phyloP scores from a whole-genome alignment of 805 yeast genomes.

The Starmerella floris region DNA sequence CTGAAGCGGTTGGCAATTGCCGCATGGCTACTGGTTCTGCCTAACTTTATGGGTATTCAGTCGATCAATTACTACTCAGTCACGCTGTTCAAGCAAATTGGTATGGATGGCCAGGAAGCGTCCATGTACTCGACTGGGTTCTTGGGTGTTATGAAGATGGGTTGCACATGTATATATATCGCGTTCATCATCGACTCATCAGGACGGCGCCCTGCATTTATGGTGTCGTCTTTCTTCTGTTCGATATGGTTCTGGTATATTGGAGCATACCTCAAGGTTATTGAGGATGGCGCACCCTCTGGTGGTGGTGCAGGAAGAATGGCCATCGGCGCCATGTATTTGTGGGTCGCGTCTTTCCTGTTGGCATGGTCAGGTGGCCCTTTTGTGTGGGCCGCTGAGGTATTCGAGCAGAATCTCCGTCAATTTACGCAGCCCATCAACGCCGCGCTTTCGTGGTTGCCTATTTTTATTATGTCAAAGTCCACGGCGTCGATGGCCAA shows the following conservation, averaged over 20 bases:
- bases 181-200: conserved; percentile 7
- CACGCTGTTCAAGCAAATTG: conserved; percentile 9
- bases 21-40: conserved; percentile 6
- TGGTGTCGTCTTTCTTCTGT: conserved; percentile 7
- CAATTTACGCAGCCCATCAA: conserved; percentile 8
- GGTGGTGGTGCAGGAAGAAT: conserved; percentile 6
- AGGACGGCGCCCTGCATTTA: conserved; percentile 7
- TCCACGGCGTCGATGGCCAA: conserved; percentile 7
- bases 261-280: conserved; percentile 8
- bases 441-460: conserved; percentile 9
- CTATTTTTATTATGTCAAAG: conserved; percentile 11
- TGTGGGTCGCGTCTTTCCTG: conserved; percentile 10
- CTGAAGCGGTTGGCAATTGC: conserved; percentile 4
- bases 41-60: conserved; percentile 13
- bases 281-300: background rate
- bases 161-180: conserved; percentile 7
- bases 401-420: conserved; percentile 7
- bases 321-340: conserved; percentile 9
- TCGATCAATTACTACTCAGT: conserved; percentile 10
- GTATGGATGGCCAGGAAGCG: conserved; percentile 8
- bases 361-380: conserved; percentile 12
- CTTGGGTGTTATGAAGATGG: conserved; percentile 9
- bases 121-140: conserved; percentile 10
- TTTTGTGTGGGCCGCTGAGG: conserved; percentile 12
- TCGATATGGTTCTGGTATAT: conserved; percentile 11